These are phyloP conservation scores for Boechera divaricarpa DNA, from an alignment of 345 rosid species.

Conservation along the genomic window DNA sequence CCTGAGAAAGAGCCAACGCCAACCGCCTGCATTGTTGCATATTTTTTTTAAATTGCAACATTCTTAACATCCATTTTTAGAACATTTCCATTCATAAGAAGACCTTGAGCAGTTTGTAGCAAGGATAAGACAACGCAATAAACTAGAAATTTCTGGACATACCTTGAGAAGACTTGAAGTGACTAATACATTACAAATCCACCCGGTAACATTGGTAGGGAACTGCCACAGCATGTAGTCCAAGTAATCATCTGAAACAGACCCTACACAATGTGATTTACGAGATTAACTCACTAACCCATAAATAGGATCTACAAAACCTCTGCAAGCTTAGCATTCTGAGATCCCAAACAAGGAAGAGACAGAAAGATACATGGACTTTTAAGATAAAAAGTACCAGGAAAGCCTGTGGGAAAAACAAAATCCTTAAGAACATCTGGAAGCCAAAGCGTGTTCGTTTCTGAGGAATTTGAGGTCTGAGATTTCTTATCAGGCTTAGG, in stretches of 20 bases:
- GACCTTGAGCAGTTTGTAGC: slow-evolving; percentile 27
- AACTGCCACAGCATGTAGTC: slow-evolving; percentile 88
- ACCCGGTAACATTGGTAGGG: slow-evolving; percentile 95
- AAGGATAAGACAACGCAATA: neutral
- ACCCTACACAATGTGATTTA: slow-evolving; percentile 56
- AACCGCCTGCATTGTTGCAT: slow-evolving; percentile 67
- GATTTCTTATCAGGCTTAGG: slow-evolving; percentile 34
- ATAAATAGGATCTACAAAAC: neutral
- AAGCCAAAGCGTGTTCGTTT: slow-evolving; percentile 56
- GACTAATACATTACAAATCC: slow-evolving; percentile 91
- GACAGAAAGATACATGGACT: neutral
- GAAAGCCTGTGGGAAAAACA: slow-evolving; percentile 84
- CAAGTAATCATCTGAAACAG: slow-evolving; percentile 95
- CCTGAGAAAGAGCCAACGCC: slow-evolving; percentile 94
- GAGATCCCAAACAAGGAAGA: neutral
- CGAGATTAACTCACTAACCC: slow-evolving; percentile 3
- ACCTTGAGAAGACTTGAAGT: slow-evolving; percentile 98
- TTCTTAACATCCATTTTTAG: neutral
- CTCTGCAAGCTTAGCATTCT: neutral
- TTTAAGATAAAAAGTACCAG: slow-evolving; percentile 54
- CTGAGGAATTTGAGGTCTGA: slow-evolving; percentile 45
- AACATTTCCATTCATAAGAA: slow-evolving; percentile 9
- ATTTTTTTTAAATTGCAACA: neutral
- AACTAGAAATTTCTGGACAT: slow-evolving; percentile 22
- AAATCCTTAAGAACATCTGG: slow-evolving; percentile 69